phyloP scores from a whole-genome alignment of 768 basidiomycete genomes.

The Lactarius sp. region DNA sequence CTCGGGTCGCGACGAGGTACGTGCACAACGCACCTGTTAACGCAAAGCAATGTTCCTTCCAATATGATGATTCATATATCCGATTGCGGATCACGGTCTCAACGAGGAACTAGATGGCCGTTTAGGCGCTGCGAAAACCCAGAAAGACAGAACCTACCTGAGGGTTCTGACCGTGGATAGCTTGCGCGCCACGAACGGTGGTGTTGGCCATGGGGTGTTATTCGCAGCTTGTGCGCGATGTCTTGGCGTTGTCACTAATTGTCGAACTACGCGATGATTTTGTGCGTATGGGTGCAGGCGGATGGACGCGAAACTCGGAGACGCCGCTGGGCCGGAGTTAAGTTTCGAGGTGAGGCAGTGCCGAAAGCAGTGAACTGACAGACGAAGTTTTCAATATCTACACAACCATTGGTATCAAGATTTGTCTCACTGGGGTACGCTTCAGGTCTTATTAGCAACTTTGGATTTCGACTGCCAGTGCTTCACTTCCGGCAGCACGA shows the following conservation, averaged over 20 bases:
- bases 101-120: slow-evolving; percentile 65
- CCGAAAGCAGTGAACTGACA: too few relatives aligned
- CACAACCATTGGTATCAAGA: too few relatives aligned
- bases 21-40: slow-evolving; percentile 62
- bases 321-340: too few relatives aligned
- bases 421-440: too few relatives aligned
- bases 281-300: slow-evolving; percentile 58
- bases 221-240: slow-evolving; percentile 57
- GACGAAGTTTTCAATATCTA: too few relatives aligned
- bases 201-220: slow-evolving; percentile 74
- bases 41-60: slow-evolving; percentile 99
- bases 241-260: slow-evolving; percentile 57
- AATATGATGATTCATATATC: slow-evolving; percentile 91
- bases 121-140: slow-evolving; percentile 26
- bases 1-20: neutral
- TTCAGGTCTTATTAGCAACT: too few relatives aligned
- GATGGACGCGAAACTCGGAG: slow-evolving; percentile 43
- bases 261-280: slow-evolving; percentile 66
- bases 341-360: too few relatives aligned
- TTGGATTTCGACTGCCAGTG: too few relatives aligned
- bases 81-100: slow-evolving; percentile 95
- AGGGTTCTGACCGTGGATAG: slow-evolving; percentile 97
- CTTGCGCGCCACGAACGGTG: slow-evolving; percentile 76
- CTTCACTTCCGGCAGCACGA: too few relatives aligned
- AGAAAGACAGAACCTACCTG: slow-evolving; percentile 52